Conservation (phyloP, 345 rosid genomes). For the Pistacia integerrima region DNA sequence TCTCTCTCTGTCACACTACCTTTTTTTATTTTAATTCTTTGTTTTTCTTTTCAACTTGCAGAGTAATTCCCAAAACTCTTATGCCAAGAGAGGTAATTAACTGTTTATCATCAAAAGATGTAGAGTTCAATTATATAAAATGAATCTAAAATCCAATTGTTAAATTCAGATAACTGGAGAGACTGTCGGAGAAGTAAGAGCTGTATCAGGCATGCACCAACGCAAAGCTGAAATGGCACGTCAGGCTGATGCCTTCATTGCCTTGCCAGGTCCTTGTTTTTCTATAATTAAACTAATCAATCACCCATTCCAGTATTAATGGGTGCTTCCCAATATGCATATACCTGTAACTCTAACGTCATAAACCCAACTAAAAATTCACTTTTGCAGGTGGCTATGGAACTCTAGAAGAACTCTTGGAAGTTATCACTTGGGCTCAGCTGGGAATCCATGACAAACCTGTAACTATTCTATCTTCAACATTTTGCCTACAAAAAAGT, state of each 20-base stretch:
- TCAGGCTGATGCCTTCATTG: constrained; percentile 78
- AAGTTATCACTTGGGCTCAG: constrained; percentile 85
- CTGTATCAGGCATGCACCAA: constrained; percentile 80
- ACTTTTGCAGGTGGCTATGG: constrained; percentile 66
- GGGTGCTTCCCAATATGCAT: not conserved
- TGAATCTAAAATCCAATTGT: not conserved
- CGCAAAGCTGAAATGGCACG: constrained; percentile 86
- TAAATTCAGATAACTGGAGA: constrained; percentile 64
- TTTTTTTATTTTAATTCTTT: not conserved
- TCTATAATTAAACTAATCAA: not conserved
- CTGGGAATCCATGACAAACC: constrained; percentile 78
- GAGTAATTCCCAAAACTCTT: constrained; percentile 61
- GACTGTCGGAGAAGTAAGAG: constrained; percentile 65
- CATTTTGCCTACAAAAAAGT: not conserved
- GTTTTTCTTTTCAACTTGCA: constrained; percentile 10
- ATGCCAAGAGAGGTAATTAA: constrained; percentile 64
- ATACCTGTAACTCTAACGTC: constrained; percentile 6
- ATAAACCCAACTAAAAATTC: not conserved
- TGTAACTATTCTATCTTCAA: constrained; percentile 26
- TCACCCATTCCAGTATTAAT: no score
- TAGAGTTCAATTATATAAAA: not conserved
- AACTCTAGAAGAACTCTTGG: constrained; percentile 72
- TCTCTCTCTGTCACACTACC: not conserved
- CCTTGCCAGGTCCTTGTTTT: constrained; percentile 53
- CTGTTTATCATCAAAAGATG: no score